Conservation (phyloP, 176 grass and related monocot genomes). For the Ampelocalamus luodianensis region DNA sequence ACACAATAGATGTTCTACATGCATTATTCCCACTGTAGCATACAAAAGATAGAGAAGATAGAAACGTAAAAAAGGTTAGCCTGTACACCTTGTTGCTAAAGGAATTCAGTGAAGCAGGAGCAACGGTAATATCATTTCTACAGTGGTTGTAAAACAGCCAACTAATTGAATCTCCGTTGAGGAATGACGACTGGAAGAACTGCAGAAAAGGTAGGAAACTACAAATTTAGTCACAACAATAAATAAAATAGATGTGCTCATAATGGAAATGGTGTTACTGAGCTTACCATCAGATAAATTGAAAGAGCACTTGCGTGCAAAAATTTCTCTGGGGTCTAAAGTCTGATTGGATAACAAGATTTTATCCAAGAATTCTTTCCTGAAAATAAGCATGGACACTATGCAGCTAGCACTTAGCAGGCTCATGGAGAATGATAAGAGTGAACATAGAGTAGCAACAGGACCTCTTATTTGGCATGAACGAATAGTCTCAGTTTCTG, state of each 20-base stretch:
- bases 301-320: constrained; percentile 63
- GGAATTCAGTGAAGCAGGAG: background rate
- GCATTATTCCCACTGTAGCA: background rate
- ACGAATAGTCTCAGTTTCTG: constrained; percentile 14
- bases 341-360: constrained; percentile 55
- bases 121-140: background rate
- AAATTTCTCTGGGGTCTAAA: constrained; percentile 58
- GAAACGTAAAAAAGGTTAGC: background rate
- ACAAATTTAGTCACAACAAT: constrained; percentile 33
- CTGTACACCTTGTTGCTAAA: constrained; percentile 18
- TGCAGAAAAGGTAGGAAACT: constrained; percentile 33
- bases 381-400: constrained; percentile 44
- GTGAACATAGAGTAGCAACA: background rate
- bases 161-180: constrained; percentile 42
- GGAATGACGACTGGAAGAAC: constrained; percentile 45
- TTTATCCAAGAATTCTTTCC: constrained; percentile 58
- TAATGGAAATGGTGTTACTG: background rate
- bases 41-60: constrained; percentile 2
- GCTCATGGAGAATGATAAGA: background rate
- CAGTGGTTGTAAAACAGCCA: constrained; percentile 3
- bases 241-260: background rate
- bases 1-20: background rate
- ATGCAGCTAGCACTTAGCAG: constrained; percentile 11
- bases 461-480: background rate
- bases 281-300: constrained; percentile 64